A percentile compares a stretch with the other conserved stretches of the same genome.
phyloP scores from a whole-genome alignment of 2,329 filamentous ascomycete genomes.

The Trichoderma afroharzianum region DNA sequence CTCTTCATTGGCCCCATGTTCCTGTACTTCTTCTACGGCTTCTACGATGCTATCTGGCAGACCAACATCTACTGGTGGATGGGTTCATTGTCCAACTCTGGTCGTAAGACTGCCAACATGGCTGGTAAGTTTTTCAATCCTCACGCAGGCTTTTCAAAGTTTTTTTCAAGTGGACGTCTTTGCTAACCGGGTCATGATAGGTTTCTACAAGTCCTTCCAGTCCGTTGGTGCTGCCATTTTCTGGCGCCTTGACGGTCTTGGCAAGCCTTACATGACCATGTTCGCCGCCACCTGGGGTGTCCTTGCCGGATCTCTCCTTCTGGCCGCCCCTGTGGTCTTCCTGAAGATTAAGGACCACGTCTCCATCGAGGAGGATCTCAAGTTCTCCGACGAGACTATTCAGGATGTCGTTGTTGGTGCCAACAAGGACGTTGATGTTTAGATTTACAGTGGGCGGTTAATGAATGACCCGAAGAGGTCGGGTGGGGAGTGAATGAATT shows the following conservation, averaged over 20 bases:
- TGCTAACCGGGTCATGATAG: conserved; percentile 31
- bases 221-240: conserved; percentile 64
- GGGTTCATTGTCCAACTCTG: conserved; percentile 88
- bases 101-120: conserved; percentile 84
- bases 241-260: conserved; percentile 34
- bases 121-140: conserved; percentile 55
- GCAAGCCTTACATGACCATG: conserved; percentile 61
- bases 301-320: conserved; percentile 66
- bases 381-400: conserved; percentile 78
- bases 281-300: conserved; percentile 73
- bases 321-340: conserved; percentile 77
- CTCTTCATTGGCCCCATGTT: conserved; percentile 75
- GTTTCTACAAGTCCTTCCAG: conserved; percentile 72
- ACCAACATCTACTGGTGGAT: conserved; percentile 67
- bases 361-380: conserved; percentile 75
- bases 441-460: background rate
- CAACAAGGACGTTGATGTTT: conserved; percentile 34
- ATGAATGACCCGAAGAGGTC: background rate
- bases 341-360: conserved; percentile 78
- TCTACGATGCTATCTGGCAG: conserved; percentile 89
- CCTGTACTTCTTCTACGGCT: conserved; percentile 85
- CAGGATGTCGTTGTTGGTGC: conserved; percentile 44
- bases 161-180: background rate
- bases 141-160: background rate
- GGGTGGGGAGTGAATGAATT: background rate